These are phyloP conservation scores for Emmonsiellopsis sp. DNA, from an alignment of 2,329 filamentous ascomycete species.

Conservation along the genomic window DNA sequence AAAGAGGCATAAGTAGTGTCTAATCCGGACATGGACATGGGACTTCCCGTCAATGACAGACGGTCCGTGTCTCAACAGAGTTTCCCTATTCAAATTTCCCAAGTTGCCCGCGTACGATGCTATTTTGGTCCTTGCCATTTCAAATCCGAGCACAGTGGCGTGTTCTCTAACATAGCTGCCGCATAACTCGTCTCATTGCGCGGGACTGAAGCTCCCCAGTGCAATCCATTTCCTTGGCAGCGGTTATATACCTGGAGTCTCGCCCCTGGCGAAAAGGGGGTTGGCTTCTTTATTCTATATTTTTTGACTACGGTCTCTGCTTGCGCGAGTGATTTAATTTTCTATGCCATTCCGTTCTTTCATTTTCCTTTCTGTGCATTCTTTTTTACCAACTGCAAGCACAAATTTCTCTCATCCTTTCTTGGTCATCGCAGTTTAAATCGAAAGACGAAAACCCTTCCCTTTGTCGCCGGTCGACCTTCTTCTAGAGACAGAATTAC, in stretches of 20 bases:
- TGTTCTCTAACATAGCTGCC: not conserved
- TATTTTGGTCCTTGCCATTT: not conserved
- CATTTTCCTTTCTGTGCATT: not conserved
- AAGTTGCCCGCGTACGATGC: not conserved
- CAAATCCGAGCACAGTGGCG: not conserved
- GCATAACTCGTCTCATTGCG: not conserved
- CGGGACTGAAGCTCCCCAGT: not conserved
- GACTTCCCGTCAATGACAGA: no score
- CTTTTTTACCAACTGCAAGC: not conserved
- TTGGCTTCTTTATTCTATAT: not conserved
- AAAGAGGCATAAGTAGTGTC: no score
- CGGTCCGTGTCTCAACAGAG: no score
- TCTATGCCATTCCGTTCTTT: not conserved
- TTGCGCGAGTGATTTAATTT: not conserved
- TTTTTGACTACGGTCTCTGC: not conserved
- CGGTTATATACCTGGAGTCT: not conserved
- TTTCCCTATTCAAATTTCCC: not conserved
- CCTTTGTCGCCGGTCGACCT: constrained; percentile 11
- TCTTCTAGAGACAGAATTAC: not conserved
- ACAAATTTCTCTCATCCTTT: not conserved
- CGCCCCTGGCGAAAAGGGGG: not conserved
- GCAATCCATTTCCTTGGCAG: not conserved
- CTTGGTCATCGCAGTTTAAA: not conserved
- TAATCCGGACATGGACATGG: no score
- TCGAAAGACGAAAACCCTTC: not conserved